phyloP scores from a whole-genome alignment of 192 early-diverging fungal species.

The Coemansia sp. region DNA sequence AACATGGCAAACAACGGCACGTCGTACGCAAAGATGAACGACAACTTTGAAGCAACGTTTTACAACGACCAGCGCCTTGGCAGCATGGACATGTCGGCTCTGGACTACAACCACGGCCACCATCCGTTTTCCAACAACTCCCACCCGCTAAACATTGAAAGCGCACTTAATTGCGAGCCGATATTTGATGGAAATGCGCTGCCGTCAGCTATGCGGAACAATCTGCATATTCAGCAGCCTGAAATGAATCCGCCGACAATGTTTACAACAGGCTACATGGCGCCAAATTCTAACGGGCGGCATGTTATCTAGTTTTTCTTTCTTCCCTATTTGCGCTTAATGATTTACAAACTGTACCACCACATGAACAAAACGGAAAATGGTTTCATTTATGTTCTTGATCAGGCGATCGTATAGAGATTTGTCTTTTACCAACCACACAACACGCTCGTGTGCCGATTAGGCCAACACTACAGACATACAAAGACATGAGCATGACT shows the following conservation, averaged over 20 bases:
- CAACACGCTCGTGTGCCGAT: too few species aligned
- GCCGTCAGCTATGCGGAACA: conserved; percentile 19
- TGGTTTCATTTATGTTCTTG: too few species aligned
- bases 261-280: conserved; percentile 9
- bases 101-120: not conserved
- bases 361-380: too few species aligned
- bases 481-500: too few species aligned
- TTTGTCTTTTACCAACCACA: too few species aligned
- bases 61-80: not conserved
- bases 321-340: not conserved
- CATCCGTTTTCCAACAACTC: conserved; percentile 8
- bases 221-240: conserved; percentile 39
- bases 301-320: conserved; percentile 11
- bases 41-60: not conserved
- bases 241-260: conserved; percentile 17
- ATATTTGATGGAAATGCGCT: conserved; percentile 16
- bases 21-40: conserved; percentile 13
- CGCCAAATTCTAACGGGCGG: conserved; percentile 10
- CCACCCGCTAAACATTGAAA: conserved; percentile 2
- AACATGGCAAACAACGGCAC: not conserved
- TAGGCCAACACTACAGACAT: too few species aligned
- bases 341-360: not conserved
- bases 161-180: conserved; percentile 5
- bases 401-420: too few species aligned
- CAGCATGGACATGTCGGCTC: conserved; percentile 11